Percentiles rank a stretch among this genome's conserved stretches.
phyloP scores from a whole-genome alignment of 2,329 filamentous ascomycete species.

The Alternaria triticina region DNA sequence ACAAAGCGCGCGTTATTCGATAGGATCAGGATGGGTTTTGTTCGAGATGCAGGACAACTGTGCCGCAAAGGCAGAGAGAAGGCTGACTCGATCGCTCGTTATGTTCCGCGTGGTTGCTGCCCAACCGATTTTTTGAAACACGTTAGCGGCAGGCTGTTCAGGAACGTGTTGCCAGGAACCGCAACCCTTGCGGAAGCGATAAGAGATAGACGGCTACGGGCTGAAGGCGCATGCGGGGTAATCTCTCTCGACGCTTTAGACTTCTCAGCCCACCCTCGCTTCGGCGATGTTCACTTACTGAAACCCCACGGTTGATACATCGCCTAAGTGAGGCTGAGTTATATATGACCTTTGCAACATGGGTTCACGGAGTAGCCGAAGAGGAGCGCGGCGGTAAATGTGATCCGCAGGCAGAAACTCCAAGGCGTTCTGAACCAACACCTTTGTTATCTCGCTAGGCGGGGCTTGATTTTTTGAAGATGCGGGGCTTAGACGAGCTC shows the following conservation, averaged over 20 bases:
- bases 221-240: constrained; percentile 28
- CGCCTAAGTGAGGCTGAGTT: constrained; percentile 4
- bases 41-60: constrained; percentile 13
- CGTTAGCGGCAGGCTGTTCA: constrained; percentile 20
- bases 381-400: constrained; percentile 9
- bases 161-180: constrained; percentile 16
- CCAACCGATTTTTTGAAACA: constrained; percentile 21
- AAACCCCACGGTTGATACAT: constrained; percentile 6
- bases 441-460: constrained; percentile 6
- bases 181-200: constrained; percentile 11
- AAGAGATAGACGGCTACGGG: constrained; percentile 11
- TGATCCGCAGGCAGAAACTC: constrained; percentile 2
- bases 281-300: constrained; percentile 8
- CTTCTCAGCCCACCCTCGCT: constrained; percentile 19
- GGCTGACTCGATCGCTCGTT: constrained; percentile 17
- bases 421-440: constrained; percentile 3
- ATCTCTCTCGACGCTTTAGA: constrained; percentile 8
- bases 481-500: constrained; percentile 15
- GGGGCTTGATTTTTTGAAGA: constrained; percentile 12
- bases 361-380: not conserved
- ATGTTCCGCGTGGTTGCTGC: constrained; percentile 11
- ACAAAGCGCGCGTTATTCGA: constrained; percentile 29
- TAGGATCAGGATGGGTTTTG: constrained; percentile 13
- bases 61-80: constrained; percentile 14
- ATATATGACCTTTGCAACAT: constrained; percentile 18